A percentile compares a stretch with the other conserved stretches of the same genome.
Conservation (phyloP, 139 green algal species). For the Ostreobium quekettii region DNA sequence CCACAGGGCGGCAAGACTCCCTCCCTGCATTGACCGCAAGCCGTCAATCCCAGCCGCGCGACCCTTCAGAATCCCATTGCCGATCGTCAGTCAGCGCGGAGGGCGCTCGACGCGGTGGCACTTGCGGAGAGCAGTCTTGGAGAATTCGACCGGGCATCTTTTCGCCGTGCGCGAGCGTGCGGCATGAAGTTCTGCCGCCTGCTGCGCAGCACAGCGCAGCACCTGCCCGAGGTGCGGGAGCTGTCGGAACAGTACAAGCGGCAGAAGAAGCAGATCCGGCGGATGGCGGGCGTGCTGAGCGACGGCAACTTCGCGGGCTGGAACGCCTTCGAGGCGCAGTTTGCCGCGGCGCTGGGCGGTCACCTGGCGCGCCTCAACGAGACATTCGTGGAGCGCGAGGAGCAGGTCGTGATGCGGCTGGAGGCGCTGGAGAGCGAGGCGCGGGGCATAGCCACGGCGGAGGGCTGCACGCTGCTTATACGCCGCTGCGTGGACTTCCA, state of each 20-base stretch:
- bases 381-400: constrained; percentile 65
- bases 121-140: no score
- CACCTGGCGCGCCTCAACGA: constrained; percentile 63
- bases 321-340: constrained; percentile 25
- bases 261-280: constrained; percentile 48
- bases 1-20: no score
- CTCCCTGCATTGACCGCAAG: no score
- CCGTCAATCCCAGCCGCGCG: no score
- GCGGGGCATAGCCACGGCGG: constrained; percentile 1
- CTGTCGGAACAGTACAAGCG: constrained; percentile 63
- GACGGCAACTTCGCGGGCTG: neutral
- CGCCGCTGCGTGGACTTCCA: constrained; percentile 63
- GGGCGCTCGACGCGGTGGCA: no score
- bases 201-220: constrained; percentile 42
- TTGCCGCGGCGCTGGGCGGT: constrained; percentile 35
- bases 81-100: no score
- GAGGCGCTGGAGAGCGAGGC: constrained; percentile 18
- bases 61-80: no score
- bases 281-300: constrained; percentile 18
- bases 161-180: neutral
- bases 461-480: constrained; percentile 24
- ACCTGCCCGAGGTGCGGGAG: constrained; percentile 50
- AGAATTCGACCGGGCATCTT: no score
- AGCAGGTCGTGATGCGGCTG: constrained; percentile 54
- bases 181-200: constrained; percentile 70